These are phyloP conservation scores for Hypoxylon rickii DNA, from an alignment of 495 filamentous ascomycete species.

Conservation along the genomic window DNA sequence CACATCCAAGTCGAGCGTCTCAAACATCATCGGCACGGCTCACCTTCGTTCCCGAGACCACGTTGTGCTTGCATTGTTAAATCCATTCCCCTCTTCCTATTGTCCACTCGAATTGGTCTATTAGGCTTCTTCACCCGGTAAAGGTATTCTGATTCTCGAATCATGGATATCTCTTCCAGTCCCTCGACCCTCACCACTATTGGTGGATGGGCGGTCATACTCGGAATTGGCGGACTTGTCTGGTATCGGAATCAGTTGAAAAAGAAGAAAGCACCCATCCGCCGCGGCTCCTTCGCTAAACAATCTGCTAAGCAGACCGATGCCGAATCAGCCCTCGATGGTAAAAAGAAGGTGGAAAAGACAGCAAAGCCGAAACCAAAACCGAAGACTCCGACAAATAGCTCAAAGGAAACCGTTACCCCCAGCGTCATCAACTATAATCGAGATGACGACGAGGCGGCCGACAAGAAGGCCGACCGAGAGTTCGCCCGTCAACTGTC, in stretches of 20 bases:
- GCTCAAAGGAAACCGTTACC: constrained; percentile 18
- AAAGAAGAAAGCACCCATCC: constrained; percentile 49
- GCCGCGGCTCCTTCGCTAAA: constrained; percentile 32
- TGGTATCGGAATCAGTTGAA: constrained; percentile 34
- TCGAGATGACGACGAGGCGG: constrained; percentile 31
- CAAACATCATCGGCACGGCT: constrained; percentile 8
- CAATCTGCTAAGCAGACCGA: constrained; percentile 40
- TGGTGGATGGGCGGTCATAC: constrained; percentile 61
- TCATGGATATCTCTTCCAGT: constrained; percentile 45
- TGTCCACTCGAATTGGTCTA: constrained; percentile 2
- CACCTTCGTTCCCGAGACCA: constrained; percentile 18
- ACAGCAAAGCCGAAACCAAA: constrained; percentile 36
- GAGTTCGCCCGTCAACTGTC: constrained; percentile 75
- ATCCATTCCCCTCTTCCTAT: background rate
- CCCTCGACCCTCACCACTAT: constrained; percentile 49
- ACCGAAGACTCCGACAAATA: constrained; percentile 28
- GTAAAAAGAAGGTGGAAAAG: constrained; percentile 40
- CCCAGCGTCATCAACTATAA: constrained; percentile 27
- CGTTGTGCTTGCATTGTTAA: constrained; percentile 25
- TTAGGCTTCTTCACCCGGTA: constrained; percentile 4
- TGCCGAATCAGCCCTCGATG: constrained; percentile 35
- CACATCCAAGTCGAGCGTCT: constrained; percentile 11
- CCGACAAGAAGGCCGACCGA: constrained; percentile 64
- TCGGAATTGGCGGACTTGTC: constrained; percentile 50
- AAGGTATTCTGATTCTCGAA: constrained; percentile 16